Base-by-base conservation (phyloP, 2,329 filamentous ascomycete genomes). In the Sporothrix protearum region DNA sequence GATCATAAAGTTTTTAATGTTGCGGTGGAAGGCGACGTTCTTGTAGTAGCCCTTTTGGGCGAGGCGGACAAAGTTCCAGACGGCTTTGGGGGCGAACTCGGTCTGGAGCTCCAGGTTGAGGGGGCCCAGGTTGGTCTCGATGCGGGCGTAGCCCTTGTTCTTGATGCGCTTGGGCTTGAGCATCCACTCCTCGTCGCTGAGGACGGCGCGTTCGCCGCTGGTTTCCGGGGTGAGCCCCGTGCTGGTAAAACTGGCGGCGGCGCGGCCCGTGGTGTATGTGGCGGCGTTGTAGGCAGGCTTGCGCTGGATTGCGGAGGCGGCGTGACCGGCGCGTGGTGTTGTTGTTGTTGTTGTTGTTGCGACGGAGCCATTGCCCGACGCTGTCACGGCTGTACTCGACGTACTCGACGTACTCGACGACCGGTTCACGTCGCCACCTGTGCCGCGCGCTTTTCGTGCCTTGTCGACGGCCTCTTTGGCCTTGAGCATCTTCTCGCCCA, bases 111-210 rank as follows among this genome's bases (percentile, higher is more conserved):
- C 95, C 73, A 99, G 83, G 74, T 93, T 97, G 25, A 99, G 79
- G 74, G 94, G 89, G 47, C 96, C 96, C 2, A 92, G 83, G 73
- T 90, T 96, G 0, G 96, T 99, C 75, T 91, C 89, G 61, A 99
- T 87, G n/a, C 93, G 89, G 7, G 92, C 94, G 79, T 97, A 98
- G 33, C 95, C 96, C 77, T 95, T 96, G 76, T 88, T 88, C 81
- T 97, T 97, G 73, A 99, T 89, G 53, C 93, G 89, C 77, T 91
- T 92, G 7, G 94, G 94, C 80, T 93, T 93, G 70, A 99, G 86
- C 92, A 99, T 96, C 81, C 95, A 99, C 79, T 98, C 94, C 82
- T 99, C 96, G 74, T 97, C 94, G 0, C 91, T 93, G 63, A 99
- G 86, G 63, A 96, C 83, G 3, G 96, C 95, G 70, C 94, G 87